phyloP scores from a whole-genome alignment of 345 rosid species.

The Angophora floribunda region DNA sequence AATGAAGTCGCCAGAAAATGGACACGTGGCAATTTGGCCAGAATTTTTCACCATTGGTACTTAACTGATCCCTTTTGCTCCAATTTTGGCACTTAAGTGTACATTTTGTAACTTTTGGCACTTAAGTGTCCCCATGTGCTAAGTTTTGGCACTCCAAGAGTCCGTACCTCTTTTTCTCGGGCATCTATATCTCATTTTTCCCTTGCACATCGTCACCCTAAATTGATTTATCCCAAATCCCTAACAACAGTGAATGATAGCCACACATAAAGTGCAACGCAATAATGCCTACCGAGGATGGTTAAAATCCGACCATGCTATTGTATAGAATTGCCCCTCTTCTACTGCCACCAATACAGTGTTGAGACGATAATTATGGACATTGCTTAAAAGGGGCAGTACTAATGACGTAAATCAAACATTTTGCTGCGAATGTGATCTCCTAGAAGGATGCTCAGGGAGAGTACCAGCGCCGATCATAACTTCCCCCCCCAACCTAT shows the following conservation, averaged over 20 bases:
- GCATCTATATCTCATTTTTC: background rate
- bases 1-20: too few relatives aligned
- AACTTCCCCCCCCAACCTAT: background rate
- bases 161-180: too few relatives aligned
- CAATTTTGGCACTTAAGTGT: too few relatives aligned
- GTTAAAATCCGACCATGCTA: background rate
- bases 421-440: background rate
- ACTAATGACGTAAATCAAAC: background rate
- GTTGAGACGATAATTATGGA: background rate
- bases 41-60: too few relatives aligned
- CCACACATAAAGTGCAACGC: background rate
- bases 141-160: too few relatives aligned
- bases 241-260: background rate
- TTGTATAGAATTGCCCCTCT: background rate
- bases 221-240: background rate
- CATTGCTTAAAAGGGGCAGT: background rate
- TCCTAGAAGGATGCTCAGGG: background rate
- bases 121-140: too few relatives aligned
- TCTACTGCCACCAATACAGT: background rate
- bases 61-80: too few relatives aligned
- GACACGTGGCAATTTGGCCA: too few relatives aligned
- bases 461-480: background rate
- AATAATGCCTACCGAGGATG: background rate
- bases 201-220: background rate
- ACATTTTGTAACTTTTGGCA: too few relatives aligned